Base-by-base conservation (phyloP, 495 filamentous ascomycete genomes). In the Xylaria longipes region DNA sequence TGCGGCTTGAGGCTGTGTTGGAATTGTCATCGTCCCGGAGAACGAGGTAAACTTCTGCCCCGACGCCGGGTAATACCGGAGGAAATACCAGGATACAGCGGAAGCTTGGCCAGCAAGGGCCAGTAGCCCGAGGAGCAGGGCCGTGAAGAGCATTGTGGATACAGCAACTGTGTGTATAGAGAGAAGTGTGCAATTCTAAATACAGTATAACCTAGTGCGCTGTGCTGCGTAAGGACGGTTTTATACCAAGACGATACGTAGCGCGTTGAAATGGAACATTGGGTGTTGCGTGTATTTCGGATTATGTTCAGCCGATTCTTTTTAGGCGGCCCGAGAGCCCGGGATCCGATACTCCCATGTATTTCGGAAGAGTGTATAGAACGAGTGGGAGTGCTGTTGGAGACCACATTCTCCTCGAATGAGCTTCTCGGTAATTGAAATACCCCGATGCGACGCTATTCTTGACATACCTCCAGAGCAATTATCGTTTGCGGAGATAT, bases 21-120 rank as follows among this genome's bases (percentile, higher is more conserved):
- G 83, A 33, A 82, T 77, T 7, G 74, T 75, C 77, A 84, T 80
- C 33, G 76, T 70, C n/a, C 81, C 81, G 39, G 80, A 80, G 74
- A 83, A 74, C 37, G 79, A 78, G 12, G 76, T 81, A 74, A 80
- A 81, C 31, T 75, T 71, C 71, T 78, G 71, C 5, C 78, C 78
- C 27, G 78, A 75, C 6, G 79, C 75, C 65, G 77, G 73, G 56
- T 74, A 76, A 69, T 80, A 82, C 41, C 77, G 77, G 37, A 83
- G 78, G 66, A 80, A 82, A 52, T 82, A 80, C 76, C 79, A 82
- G 14, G 80, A 73, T 12, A 62, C 74, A 5, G 79, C 76, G n/a
- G 75, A 68, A 5, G 73, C 72, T 14, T 61, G 74, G 22, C 72
- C 68, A 41, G 73, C 64, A 11, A 76, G 61, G 2, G 79, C 69